A percentile compares a stretch with the other conserved stretches of the same genome.
Conservation (phyloP, 768 basidiomycete genomes). For the Suillus alpinus region DNA sequence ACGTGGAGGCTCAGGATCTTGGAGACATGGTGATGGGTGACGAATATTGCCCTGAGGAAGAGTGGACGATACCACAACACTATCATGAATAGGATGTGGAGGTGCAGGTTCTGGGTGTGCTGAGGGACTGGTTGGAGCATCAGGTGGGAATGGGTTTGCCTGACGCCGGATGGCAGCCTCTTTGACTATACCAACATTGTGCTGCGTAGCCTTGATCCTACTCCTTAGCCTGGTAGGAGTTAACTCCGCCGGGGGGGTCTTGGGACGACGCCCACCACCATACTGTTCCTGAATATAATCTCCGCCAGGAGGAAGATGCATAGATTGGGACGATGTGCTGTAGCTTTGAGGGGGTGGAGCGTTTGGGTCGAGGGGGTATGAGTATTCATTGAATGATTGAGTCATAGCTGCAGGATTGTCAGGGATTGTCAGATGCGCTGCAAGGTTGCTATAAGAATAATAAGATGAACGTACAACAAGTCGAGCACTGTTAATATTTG, state of each 20-base stretch:
- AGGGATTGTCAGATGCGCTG: background rate
- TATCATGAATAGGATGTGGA: background rate
- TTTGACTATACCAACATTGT: background rate
- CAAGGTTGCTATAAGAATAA: no score
- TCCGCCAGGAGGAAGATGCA: background rate
- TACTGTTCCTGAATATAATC: background rate
- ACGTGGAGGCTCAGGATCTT: background rate
- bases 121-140: background rate
- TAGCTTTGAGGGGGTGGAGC: background rate
- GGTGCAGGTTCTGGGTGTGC: background rate
- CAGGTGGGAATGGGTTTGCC: background rate
- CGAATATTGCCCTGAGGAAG: background rate
- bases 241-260: background rate
- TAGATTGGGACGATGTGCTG: background rate
- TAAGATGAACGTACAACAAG: background rate
- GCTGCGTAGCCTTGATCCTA: background rate
- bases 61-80: background rate
- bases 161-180: background rate
- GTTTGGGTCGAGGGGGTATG: background rate
- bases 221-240: background rate
- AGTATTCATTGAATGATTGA: background rate
- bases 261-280: background rate
- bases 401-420: background rate
- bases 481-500: background rate
- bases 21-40: background rate